Conservation (phyloP, 2,329 filamentous ascomycete genomes). For the Tolypocladium tropicale region DNA sequence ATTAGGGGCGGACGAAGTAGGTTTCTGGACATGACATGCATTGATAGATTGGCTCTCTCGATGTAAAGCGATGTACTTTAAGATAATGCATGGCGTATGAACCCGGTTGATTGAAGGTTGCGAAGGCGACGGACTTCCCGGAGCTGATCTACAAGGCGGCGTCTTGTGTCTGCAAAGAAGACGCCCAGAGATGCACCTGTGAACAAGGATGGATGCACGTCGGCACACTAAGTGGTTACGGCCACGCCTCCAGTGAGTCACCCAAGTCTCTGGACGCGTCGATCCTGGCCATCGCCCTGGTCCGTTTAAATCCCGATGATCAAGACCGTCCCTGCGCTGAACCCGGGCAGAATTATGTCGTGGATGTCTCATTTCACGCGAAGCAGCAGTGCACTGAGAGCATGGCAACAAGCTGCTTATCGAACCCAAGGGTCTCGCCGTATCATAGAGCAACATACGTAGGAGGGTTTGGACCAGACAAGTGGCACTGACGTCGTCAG, state of each 20-base stretch:
- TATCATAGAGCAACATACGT: neutral
- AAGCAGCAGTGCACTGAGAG: neutral
- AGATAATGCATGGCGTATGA: neutral
- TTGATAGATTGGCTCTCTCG: neutral
- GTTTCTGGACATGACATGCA: neutral
- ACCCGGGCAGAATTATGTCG: neutral
- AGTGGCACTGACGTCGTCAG: neutral
- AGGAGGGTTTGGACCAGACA: neutral
- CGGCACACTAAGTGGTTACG: neutral
- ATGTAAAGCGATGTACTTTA: too few relatives aligned
- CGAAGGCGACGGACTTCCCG: neutral
- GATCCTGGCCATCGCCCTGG: neutral
- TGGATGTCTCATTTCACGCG: neutral
- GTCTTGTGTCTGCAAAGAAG: constrained; percentile 1
- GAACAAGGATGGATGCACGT: neutral
- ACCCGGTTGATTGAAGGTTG: neutral
- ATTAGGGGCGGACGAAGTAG: neutral
- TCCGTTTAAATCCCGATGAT: neutral
- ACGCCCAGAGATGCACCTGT: neutral
- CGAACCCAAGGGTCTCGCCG: neutral
- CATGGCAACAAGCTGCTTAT: neutral
- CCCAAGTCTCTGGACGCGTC: neutral
- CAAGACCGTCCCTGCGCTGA: neutral
- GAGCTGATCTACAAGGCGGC: constrained; percentile 1
- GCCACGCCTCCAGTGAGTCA: neutral